Evolutionary conservation across 306 rosid species (phyloP).

Genomic region (Pyrus pyrifolia): DNA sequence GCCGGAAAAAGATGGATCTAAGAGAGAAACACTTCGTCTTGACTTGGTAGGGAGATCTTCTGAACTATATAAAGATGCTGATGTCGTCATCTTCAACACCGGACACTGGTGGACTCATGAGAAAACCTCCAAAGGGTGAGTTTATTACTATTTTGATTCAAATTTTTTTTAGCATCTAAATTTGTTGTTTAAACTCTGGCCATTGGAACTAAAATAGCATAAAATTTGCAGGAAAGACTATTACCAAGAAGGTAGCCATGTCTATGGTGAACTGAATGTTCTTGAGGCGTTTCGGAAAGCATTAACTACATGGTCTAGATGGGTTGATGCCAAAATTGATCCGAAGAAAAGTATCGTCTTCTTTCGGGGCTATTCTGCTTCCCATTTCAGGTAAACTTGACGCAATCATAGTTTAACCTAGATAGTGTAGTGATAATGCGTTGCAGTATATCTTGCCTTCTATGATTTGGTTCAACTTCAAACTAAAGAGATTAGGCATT

Average conservation of each 20-base stretch:
- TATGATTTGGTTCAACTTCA: neutral
- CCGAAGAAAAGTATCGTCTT: slow-evolving; percentile 60
- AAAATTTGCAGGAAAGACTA: slow-evolving; percentile 65
- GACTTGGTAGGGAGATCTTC: slow-evolving; percentile 76
- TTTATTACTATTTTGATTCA: neutral
- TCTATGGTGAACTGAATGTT: slow-evolving; percentile 68
- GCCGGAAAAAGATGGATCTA: slow-evolving; percentile 56
- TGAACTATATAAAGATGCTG: slow-evolving; percentile 64
- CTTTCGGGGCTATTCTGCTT: slow-evolving; percentile 89
- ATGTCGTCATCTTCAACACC: slow-evolving; percentile 78
- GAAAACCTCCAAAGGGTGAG: slow-evolving; percentile 82
- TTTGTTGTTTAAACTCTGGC: neutral
- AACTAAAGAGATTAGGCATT: neutral
- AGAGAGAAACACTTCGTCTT: slow-evolving; percentile 85
- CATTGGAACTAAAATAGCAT: slow-evolving; percentile 11
- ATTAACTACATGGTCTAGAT: slow-evolving; percentile 85
- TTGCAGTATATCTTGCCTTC: neutral
- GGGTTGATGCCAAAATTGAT: slow-evolving; percentile 76
- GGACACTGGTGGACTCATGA: slow-evolving; percentile 99
- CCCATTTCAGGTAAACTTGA: slow-evolving; percentile 76
- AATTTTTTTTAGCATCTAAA: neutral
- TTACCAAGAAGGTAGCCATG: slow-evolving; percentile 97
- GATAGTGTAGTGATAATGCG: neutral
- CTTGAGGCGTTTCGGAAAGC: slow-evolving; percentile 93
- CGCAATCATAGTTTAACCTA: neutral